phyloP scores from a whole-genome alignment of 352 stramenopile species.

The Pilasporangium apinafurcum region DNA sequence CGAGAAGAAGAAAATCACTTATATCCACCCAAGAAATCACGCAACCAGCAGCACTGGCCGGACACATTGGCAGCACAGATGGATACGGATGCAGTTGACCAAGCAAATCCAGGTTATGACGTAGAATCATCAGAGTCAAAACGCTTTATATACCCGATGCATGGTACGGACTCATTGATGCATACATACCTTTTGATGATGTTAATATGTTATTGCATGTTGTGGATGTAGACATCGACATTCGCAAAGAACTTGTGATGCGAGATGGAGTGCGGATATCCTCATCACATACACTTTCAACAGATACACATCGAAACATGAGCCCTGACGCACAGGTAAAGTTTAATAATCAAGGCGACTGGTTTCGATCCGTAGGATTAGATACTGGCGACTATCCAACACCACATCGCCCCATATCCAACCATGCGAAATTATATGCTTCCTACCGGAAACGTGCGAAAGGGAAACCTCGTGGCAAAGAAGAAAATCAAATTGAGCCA shows the following conservation, averaged over 20 bases:
- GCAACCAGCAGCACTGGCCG: background rate
- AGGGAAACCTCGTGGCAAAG: no score
- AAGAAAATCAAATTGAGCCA: no score
- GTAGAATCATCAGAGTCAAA: background rate
- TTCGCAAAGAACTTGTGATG: slow-evolving; percentile 10
- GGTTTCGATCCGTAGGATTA: slow-evolving; percentile 5
- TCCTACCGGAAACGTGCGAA: no score
- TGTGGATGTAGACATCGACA: slow-evolving; percentile 6
- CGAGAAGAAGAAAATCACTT: slow-evolving; percentile 4
- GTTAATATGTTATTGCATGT: slow-evolving; percentile 1
- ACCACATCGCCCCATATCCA: no score
- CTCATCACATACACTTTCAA: background rate
- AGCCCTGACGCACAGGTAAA: background rate
- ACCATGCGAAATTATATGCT: no score
- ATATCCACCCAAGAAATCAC: background rate
- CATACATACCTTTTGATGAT: background rate
- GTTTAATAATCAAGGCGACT: slow-evolving; percentile 5
- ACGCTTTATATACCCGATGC: slow-evolving; percentile 5
- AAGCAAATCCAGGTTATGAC: background rate
- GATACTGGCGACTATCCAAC: no score
- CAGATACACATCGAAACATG: background rate
- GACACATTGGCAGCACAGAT: no score
- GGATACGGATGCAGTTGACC: background rate
- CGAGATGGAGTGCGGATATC: no score
- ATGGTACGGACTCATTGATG: background rate